Percentiles rank a stretch among this genome's conserved stretches.
Conservation (phyloP, 108 stramenopile genomes). For the Skeletonema tropicum region DNA sequence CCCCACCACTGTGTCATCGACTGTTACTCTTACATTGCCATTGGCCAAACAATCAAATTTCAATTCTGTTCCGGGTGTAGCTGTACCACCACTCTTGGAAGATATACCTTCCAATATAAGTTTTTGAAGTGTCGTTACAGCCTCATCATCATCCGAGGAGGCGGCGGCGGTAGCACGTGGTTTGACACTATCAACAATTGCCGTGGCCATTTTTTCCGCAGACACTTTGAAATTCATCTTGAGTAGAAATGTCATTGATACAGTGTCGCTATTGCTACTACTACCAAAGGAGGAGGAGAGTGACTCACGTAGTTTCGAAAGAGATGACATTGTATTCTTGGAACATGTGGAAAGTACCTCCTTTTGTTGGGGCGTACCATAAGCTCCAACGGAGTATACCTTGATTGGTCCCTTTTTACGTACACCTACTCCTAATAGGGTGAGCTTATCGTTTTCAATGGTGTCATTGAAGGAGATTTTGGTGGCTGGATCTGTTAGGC, state of each 20-base stretch:
- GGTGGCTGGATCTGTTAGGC: constrained; percentile 68
- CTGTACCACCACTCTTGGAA: constrained; percentile 54
- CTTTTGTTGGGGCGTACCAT: constrained; percentile 52
- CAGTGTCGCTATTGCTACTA: not conserved
- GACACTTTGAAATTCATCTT: constrained; percentile 89
- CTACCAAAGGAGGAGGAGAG: constrained; percentile 28
- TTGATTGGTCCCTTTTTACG: constrained; percentile 86
- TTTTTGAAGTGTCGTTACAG: constrained; percentile 67
- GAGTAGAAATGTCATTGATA: constrained; percentile 50
- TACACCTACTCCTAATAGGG: constrained; percentile 72
- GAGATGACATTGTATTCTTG: constrained; percentile 39
- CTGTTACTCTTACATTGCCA: constrained; percentile 53
- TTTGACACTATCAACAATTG: constrained; percentile 78
- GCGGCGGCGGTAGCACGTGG: constrained; percentile 51
- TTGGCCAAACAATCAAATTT: constrained; percentile 67
- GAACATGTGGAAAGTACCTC: constrained; percentile 49
- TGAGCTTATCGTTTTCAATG: constrained; percentile 29
- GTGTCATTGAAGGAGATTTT: constrained; percentile 62
- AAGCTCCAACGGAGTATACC: constrained; percentile 84
- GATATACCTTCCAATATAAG: constrained; percentile 73
- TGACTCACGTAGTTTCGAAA: constrained; percentile 53
- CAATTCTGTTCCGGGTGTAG: constrained; percentile 72
- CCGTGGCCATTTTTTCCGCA: constrained; percentile 84
- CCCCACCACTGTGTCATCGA: constrained; percentile 73
- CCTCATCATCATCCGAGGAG: constrained; percentile 28